Base-by-base conservation (phyloP, 495 filamentous ascomycete species). In the Trichoderma virens region DNA sequence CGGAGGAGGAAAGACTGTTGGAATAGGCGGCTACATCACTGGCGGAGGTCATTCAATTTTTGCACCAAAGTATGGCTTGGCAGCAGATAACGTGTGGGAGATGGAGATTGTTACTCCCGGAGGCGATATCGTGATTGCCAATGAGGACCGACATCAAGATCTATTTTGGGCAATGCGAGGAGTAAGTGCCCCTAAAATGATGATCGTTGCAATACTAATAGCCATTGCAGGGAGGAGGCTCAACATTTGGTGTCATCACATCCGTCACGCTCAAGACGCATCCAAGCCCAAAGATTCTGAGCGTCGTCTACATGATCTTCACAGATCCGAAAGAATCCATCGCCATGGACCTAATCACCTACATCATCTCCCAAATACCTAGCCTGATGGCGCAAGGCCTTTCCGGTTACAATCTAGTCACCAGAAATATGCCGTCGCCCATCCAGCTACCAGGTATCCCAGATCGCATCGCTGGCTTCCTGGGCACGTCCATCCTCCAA, bases 161-260 rank as follows among this genome's bases (percentile, higher is more conserved):
- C 68, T 90, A 7, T 90, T 86, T 71, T 90, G 85, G 86, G 88
- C 88, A 9, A 76, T 89, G 43, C 76, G 82, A 38, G 88, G 86
- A 1, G 78, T 82, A 68, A 73, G 78, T 70, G n/a, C 1, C 34
- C 5, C 5, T 35, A 11, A 11, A 11, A 5, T 35, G 11, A 35
- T 11, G 34, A 35, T 5, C 5, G 41, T 5, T 51, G 20, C 60
- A 4, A 38, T n/a, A 28, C n/a, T 47, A 14, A 43, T 34, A 3
- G 13, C 27, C 4, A 32, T 35, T 59, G 9, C 39, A 82, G 78
- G 87, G 87, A 18, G 87, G 86, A 18, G 85, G 80, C 27, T 84
- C 84, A 20, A 87, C 85, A 9, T 89, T 85, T 54, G 86, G 83
- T 3, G 77, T 88, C 35, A 76, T 88, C n/a, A 81, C 76, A 59